Percentiles rank a stretch among this genome's conserved stretches.
Evolutionary conservation across 2,329 filamentous ascomycete species (phyloP).

Genomic region (Massarina eburnea): DNA sequence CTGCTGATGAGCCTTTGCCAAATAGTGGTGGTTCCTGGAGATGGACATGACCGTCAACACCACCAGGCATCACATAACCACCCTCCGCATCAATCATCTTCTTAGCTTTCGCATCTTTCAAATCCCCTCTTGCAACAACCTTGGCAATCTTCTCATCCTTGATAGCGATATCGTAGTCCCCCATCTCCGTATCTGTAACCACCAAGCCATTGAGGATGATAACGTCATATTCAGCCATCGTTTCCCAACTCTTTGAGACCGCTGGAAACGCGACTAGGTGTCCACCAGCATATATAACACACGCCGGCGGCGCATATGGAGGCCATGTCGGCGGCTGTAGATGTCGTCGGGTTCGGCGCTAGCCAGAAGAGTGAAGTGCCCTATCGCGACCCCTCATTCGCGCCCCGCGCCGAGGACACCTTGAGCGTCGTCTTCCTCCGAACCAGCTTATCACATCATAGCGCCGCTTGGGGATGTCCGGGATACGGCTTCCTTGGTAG

Average conservation of each 20-base stretch:
- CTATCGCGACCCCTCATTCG: constrained; percentile 30
- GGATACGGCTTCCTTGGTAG: constrained; percentile 8
- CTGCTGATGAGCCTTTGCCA: constrained; percentile 44
- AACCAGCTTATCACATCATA: constrained; percentile 19
- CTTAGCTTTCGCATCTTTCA: constrained; percentile 30
- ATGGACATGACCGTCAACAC: constrained; percentile 53
- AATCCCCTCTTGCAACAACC: constrained; percentile 33
- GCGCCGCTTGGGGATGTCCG: constrained; percentile 5
- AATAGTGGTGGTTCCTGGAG: constrained; percentile 50
- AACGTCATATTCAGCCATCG: constrained; percentile 37
- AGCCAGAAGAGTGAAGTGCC: constrained; percentile 17
- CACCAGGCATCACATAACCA: constrained; percentile 50
- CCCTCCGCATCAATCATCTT: constrained; percentile 48
- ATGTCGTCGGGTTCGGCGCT: constrained; percentile 12
- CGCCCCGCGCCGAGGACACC: constrained; percentile 9
- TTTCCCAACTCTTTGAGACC: constrained; percentile 3
- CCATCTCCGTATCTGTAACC: constrained; percentile 43
- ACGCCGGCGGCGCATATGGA: neutral
- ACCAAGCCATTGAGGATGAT: constrained; percentile 48
- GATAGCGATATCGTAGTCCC: constrained; percentile 47
- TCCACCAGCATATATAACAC: neutral
- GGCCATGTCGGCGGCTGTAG: constrained; percentile 6
- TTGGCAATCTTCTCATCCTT: constrained; percentile 46
- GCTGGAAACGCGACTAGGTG: neutral
- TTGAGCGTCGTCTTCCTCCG: constrained; percentile 10